These are phyloP conservation scores for Pharnaceum exiguum DNA, from an alignment of 148 eudicot species.

Conservation along the genomic window DNA sequence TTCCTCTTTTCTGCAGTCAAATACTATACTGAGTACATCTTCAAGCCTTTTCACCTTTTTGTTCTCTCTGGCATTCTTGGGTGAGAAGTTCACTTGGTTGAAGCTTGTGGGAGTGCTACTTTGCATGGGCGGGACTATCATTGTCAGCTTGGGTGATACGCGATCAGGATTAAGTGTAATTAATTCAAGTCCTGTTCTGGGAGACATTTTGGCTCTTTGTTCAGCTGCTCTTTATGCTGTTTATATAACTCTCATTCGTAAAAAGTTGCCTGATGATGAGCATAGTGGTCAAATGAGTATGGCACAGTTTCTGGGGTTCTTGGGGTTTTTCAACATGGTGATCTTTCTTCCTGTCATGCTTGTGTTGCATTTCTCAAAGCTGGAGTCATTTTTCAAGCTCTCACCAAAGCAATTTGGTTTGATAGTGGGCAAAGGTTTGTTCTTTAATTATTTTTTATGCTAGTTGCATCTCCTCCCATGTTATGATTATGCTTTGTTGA, in stretches of 20 bases:
- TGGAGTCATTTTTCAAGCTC: conserved; percentile 55
- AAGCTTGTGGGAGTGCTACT: conserved; percentile 85
- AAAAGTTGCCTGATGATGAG: conserved; percentile 74
- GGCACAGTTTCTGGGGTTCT: conserved; percentile 92
- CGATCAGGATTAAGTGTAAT: conserved; percentile 35
- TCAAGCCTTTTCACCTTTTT: conserved; percentile 96
- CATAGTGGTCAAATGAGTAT: conserved; percentile 72
- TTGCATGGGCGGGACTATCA: conserved; percentile 94
- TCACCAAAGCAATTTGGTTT: conserved; percentile 69
- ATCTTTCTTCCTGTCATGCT: conserved; percentile 86
- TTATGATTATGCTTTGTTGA: neutral
- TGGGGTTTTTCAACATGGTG: conserved; percentile 79
- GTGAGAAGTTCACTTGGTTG: conserved; percentile 89
- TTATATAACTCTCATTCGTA: conserved; percentile 83
- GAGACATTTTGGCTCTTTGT: conserved; percentile 66
- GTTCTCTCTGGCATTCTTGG: conserved; percentile 76
- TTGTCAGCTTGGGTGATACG: conserved; percentile 91
- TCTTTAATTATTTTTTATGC: neutral
- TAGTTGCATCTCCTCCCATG: neutral
- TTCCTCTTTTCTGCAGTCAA: conserved; percentile 58
- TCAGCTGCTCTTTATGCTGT: conserved; percentile 83
- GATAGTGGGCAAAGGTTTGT: conserved; percentile 82
- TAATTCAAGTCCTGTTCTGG: conserved; percentile 73
- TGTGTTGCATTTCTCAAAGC: conserved; percentile 51
- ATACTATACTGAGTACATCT: conserved; percentile 85